phyloP scores from a whole-genome alignment of 208 protist species.

The Crithidia thermophila region DNA sequence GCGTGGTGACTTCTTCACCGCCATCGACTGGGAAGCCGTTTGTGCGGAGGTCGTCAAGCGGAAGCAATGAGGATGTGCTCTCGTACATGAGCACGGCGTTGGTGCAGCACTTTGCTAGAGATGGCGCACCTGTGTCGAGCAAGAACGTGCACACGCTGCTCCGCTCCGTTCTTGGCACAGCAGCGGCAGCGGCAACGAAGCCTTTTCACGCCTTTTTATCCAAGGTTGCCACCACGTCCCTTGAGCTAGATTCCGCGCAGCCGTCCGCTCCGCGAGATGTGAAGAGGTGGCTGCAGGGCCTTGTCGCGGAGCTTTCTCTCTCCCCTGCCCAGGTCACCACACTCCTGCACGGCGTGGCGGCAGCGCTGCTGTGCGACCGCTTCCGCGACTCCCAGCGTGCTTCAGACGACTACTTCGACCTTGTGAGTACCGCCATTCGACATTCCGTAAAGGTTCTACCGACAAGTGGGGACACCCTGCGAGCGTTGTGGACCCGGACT shows the following conservation, averaged over 20 bases:
- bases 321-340: neutral
- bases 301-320: neutral
- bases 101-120: no score
- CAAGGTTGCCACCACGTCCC: neutral
- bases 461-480: no score
- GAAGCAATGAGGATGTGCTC: neutral
- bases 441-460: no score
- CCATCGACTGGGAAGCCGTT: neutral
- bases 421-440: neutral
- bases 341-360: neutral
- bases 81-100: no score
- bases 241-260: no score
- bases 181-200: neutral
- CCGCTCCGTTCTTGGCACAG: neutral
- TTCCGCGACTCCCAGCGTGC: neutral
- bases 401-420: neutral
- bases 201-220: neutral
- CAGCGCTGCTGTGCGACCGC: slow-evolving; percentile 3
- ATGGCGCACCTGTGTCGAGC: neutral
- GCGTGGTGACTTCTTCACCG: slow-evolving; percentile 8
- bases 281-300: neutral
- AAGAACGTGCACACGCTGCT: neutral
- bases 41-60: neutral
- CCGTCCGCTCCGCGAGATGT: no score
- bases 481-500: no score